These are phyloP conservation scores for Coniosporium apollinis DNA, from an alignment of 495 filamentous ascomycete species.

Conservation along the genomic window DNA sequence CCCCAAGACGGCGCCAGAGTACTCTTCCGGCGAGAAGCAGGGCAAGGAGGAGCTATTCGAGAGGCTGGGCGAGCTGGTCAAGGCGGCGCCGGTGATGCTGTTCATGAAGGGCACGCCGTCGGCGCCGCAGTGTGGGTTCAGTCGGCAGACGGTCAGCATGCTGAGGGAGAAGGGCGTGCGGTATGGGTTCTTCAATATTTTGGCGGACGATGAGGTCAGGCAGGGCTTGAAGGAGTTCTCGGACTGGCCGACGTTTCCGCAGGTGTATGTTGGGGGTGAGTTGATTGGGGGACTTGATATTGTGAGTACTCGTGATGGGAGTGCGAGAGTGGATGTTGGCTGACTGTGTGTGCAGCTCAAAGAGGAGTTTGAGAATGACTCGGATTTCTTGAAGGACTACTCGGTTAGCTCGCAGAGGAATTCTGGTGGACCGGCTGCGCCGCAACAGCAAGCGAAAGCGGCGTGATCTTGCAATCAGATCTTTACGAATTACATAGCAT, in stretches of 20 bases:
- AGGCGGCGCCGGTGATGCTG: conserved; percentile 91
- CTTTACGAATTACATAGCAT: too few species aligned
- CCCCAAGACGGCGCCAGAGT: conserved; percentile 31
- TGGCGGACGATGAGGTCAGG: conserved; percentile 93
- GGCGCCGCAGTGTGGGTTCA: conserved; percentile 88
- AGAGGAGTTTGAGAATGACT: conserved; percentile 44
- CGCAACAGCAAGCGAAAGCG: conserved; percentile 2
- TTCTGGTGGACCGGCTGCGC: conserved; percentile 4
- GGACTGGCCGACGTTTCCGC: conserved; percentile 94
- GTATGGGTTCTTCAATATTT: conserved; percentile 97
- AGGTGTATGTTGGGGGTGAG: conserved; percentile 69
- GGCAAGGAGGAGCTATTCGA: conserved; percentile 60
- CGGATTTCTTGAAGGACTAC: conserved; percentile 60
- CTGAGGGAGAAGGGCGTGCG: conserved; percentile 76
- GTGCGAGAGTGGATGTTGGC: neutral
- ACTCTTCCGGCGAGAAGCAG: conserved; percentile 33
- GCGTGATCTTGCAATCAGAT: too few species aligned
- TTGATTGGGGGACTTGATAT: conserved; percentile 91
- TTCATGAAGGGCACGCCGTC: conserved; percentile 92
- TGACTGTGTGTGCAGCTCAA: conserved; percentile 28
- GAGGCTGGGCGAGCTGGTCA: conserved; percentile 64
- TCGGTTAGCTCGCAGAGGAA: conserved; percentile 25
- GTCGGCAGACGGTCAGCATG: conserved; percentile 68
- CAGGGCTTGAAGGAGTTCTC: conserved; percentile 90
- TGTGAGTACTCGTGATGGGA: conserved; percentile 41